Evolutionary conservation across 768 basidiomycete genomes (phyloP).

Genomic region (Leccinum arenicola): DNA sequence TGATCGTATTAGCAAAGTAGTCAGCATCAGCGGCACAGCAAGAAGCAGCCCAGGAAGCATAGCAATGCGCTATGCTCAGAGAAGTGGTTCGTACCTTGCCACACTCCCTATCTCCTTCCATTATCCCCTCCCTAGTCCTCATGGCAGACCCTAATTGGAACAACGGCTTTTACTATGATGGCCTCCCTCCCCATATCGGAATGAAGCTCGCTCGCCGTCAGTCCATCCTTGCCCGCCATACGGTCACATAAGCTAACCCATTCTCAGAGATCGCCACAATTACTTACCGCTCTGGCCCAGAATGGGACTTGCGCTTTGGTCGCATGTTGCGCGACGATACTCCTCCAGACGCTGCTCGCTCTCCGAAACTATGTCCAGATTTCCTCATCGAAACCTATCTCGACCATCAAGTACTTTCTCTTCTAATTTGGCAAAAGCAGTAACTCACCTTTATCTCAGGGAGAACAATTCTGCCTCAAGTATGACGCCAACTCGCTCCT

Average conservation of each 20-base stretch:
- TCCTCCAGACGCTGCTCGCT: background rate
- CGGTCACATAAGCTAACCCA: background rate
- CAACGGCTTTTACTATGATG: conserved; percentile 95
- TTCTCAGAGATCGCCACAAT: conserved; percentile 93
- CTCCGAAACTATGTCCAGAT: conserved; percentile 89
- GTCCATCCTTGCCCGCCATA: conserved; percentile 24
- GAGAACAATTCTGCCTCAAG: conserved; percentile 95
- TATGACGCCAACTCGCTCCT: conserved; percentile 99
- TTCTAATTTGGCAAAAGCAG: fast-evolving
- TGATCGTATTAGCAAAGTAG: conserved; percentile 82
- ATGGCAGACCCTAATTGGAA: conserved; percentile 99
- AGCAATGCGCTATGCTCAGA: conserved; percentile 94
- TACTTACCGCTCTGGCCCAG: conserved; percentile 97
- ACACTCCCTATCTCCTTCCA: background rate
- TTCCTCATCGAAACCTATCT: conserved; percentile 99
- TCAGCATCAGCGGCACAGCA: conserved; percentile 94
- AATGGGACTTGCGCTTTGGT: conserved; percentile 98
- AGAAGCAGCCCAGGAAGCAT: conserved; percentile 89
- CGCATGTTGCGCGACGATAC: conserved; percentile 54
- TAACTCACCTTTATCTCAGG: conserved; percentile 42
- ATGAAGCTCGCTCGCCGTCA: conserved; percentile 98
- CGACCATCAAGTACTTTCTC: conserved; percentile 69
- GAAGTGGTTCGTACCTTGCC: conserved; percentile 66
- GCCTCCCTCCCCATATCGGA: conserved; percentile 92
- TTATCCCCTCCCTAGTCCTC: conserved; percentile 56